Evolutionary conservation across 2,329 filamentous ascomycete genomes (phyloP).

Genomic region (Ascochyta koolunga): DNA sequence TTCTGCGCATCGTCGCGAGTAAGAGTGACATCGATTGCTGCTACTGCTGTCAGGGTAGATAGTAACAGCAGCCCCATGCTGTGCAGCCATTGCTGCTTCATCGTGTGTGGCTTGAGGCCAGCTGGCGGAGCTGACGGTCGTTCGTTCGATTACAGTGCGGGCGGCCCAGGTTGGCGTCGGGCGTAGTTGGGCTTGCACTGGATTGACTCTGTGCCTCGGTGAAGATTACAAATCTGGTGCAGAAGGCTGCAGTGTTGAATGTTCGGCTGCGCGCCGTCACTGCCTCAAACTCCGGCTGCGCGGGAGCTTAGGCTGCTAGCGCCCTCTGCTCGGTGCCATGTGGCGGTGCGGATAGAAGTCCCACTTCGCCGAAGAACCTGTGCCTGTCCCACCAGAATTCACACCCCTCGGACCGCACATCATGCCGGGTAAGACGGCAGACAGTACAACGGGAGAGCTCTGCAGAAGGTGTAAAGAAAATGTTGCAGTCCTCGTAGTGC

Average conservation of each 20-base stretch:
- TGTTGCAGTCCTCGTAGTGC: conserved; percentile 60
- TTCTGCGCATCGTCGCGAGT: conserved; percentile 72
- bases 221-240: conserved; percentile 4
- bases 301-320: conserved; percentile 6
- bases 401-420: conserved; percentile 11
- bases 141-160: not conserved
- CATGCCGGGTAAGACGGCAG: conserved; percentile 44
- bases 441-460: conserved; percentile 29
- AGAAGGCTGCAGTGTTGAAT: conserved; percentile 16
- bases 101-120: conserved; percentile 35
- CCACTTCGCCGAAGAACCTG: not conserved
- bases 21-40: conserved; percentile 46
- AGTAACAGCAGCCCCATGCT: conserved; percentile 42
- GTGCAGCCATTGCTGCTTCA: conserved; percentile 36
- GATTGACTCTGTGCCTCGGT: not conserved
- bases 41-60: conserved; percentile 39
- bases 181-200: not conserved
- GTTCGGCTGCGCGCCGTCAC: conserved; percentile 33
- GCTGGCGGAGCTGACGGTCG: conserved; percentile 32
- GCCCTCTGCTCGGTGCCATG: not conserved
- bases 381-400: conserved; percentile 3
- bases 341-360: conserved; percentile 5
- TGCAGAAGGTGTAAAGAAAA: conserved; percentile 64
- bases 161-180: not conserved
- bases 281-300: conserved; percentile 10